Percentiles rank a stretch among this genome's conserved stretches.
Conservation (phyloP, 805 yeast species). For the Jamesozyma lodderae region DNA sequence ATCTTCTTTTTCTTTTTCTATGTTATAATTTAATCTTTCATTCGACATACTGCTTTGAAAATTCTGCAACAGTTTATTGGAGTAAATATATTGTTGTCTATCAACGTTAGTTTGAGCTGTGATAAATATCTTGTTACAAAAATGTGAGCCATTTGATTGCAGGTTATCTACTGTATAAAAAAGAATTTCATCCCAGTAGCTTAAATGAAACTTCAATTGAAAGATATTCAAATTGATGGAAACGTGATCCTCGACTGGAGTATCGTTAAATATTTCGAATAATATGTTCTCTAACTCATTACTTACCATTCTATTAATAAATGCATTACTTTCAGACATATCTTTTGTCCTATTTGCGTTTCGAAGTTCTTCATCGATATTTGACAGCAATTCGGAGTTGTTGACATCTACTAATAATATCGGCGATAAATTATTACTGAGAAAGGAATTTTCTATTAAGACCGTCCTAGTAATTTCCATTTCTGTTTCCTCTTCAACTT, state of each 20-base stretch:
- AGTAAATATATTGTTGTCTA: conserved; percentile 6
- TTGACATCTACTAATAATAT: conserved; percentile 5
- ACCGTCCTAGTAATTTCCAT: conserved; percentile 7
- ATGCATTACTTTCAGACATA: background rate
- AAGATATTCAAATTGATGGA: conserved; percentile 6
- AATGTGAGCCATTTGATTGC: background rate
- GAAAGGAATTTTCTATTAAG: background rate
- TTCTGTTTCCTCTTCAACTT: no score
- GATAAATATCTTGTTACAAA: conserved; percentile 1
- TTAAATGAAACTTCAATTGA: conserved; percentile 3
- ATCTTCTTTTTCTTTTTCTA: background rate
- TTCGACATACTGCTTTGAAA: background rate
- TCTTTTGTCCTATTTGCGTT: background rate
- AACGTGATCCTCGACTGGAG: background rate
- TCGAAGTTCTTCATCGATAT: background rate
- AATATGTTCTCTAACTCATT: background rate
- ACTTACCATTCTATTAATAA: background rate
- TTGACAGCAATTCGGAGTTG: background rate
- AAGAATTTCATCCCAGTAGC: conserved; percentile 8
- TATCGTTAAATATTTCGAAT: background rate
- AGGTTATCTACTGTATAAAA: background rate
- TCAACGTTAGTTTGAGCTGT: conserved; percentile 6
- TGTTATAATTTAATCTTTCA: background rate
- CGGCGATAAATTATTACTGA: background rate
- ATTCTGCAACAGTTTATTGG: background rate